Percentiles rank a stretch among this genome's conserved stretches.
phyloP scores from a whole-genome alignment of 257 asterid species.

The Plectranthus barbatus region DNA sequence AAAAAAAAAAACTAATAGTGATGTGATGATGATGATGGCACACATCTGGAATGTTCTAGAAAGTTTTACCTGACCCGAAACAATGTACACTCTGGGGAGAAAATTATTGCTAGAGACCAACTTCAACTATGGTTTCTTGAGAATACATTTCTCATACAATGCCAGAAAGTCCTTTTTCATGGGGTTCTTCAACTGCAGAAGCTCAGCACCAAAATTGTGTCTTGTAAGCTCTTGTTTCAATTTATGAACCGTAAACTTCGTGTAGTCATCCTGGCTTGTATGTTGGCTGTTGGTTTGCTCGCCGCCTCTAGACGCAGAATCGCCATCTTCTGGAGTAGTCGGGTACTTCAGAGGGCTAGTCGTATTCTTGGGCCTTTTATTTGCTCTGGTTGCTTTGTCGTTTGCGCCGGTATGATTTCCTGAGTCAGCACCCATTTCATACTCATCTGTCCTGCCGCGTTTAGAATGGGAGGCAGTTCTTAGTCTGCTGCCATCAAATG shows the following conservation, averaged over 20 bases:
- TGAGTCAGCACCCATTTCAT: conserved; percentile 68
- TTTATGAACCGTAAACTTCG: conserved; percentile 49
- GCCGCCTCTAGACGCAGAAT: conserved; percentile 64
- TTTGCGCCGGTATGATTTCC: conserved; percentile 46
- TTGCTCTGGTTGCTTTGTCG: conserved; percentile 39
- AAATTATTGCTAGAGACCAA: background rate
- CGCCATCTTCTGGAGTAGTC: conserved; percentile 77
- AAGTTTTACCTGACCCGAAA: background rate
- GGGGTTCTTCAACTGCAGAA: conserved; percentile 59
- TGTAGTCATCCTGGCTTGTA: conserved; percentile 50
- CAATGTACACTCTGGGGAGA: background rate
- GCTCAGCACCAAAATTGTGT: conserved; percentile 65
- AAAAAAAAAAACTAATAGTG: too few relatives aligned
- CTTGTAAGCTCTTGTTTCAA: conserved; percentile 73
- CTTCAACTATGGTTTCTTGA: conserved; percentile 36
- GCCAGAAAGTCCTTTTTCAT: conserved; percentile 62
- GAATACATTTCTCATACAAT: conserved; percentile 58
- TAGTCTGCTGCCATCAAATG: conserved; percentile 47
- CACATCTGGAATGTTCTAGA: background rate
- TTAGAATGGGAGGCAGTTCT: conserved; percentile 66
- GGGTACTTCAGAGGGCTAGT: conserved; percentile 57
- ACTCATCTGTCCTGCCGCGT: conserved; percentile 72
- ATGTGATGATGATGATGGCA: background rate
- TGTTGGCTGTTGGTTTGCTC: conserved; percentile 63
- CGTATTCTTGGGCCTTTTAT: conserved; percentile 72